Conservation (phyloP, 208 protist species). For the Crithidia expoeki region DNA sequence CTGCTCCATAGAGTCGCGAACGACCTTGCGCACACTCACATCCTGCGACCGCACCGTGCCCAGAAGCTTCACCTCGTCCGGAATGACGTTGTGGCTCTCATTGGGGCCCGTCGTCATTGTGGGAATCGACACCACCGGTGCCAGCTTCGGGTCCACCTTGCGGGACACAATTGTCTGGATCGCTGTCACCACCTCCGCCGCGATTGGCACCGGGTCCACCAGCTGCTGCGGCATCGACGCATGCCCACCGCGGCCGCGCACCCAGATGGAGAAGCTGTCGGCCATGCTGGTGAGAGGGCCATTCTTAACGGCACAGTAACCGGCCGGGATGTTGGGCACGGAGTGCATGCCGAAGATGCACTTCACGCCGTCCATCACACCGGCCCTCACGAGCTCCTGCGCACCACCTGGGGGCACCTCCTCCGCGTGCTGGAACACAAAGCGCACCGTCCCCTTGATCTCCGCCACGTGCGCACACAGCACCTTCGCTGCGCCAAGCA, state of each 20-base stretch:
- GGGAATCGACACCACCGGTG: conserved; percentile 58
- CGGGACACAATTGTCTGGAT: conserved; percentile 68
- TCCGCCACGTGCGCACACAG: conserved; percentile 47
- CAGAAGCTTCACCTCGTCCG: conserved; percentile 53
- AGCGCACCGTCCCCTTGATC: conserved; percentile 65
- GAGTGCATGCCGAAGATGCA: conserved; percentile 58
- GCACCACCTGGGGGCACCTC: conserved; percentile 63
- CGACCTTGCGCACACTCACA: conserved; percentile 34
- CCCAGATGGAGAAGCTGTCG: conserved; percentile 46
- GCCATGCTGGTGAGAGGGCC: conserved; percentile 33
- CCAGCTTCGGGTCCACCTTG: conserved; percentile 38
- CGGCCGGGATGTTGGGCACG: conserved; percentile 29
- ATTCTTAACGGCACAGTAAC: conserved; percentile 19
- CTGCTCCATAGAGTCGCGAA: conserved; percentile 44
- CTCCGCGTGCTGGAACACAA: conserved; percentile 78
- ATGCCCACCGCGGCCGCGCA: conserved; percentile 60
- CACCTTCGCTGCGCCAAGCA: conserved; percentile 71
- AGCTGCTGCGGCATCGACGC: conserved; percentile 61
- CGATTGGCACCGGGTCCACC: conserved; percentile 56
- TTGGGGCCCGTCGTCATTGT: conserved; percentile 51
- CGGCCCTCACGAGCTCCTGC: conserved; percentile 48
- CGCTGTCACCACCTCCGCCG: conserved; percentile 52
- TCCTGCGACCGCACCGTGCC: conserved; percentile 60
- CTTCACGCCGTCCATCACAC: conserved; percentile 57
- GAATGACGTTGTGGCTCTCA: conserved; percentile 73